These are phyloP conservation scores for Suillus spraguei DNA, from an alignment of 768 basidiomycete genomes.

Conservation along the genomic window DNA sequence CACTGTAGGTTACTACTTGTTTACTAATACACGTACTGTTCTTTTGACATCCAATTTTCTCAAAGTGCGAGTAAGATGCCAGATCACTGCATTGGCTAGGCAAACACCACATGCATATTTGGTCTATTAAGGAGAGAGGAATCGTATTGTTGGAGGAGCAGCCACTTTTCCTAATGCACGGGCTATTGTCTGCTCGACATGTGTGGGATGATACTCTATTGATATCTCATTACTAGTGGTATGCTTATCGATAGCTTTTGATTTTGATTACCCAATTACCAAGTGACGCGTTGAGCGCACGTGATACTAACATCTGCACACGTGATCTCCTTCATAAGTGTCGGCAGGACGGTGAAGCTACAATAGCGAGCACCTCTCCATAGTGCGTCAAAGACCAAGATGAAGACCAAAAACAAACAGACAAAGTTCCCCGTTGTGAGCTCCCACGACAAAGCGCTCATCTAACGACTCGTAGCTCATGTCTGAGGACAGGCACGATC, in stretches of 20 bases:
- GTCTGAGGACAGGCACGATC: constrained; percentile 76
- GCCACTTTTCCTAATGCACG: not conserved
- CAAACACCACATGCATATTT: not conserved
- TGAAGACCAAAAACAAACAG: constrained; percentile 92
- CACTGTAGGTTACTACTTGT: not conserved
- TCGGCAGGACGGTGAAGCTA: not conserved
- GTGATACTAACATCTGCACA: not conserved
- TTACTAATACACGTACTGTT: not conserved
- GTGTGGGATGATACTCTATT: not conserved
- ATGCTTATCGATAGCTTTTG: not conserved
- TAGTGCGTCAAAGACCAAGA: constrained; percentile 26
- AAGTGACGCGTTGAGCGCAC: not conserved
- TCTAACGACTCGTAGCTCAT: constrained; percentile 13
- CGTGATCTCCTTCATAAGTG: not conserved
- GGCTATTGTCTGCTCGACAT: not conserved
- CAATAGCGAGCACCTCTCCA: not conserved
- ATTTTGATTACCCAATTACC: not conserved
- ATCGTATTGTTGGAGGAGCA: not conserved
- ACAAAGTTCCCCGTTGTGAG: constrained; percentile 91
- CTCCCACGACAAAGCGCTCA: constrained; percentile 13
- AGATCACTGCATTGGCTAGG: not conserved
- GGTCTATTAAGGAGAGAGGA: not conserved
- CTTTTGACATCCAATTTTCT: not conserved
- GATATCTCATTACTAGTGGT: not conserved
- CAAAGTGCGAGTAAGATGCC: not conserved